phyloP scores from a whole-genome alignment of 352 stramenopile species.

The Pythium aquatile region DNA sequence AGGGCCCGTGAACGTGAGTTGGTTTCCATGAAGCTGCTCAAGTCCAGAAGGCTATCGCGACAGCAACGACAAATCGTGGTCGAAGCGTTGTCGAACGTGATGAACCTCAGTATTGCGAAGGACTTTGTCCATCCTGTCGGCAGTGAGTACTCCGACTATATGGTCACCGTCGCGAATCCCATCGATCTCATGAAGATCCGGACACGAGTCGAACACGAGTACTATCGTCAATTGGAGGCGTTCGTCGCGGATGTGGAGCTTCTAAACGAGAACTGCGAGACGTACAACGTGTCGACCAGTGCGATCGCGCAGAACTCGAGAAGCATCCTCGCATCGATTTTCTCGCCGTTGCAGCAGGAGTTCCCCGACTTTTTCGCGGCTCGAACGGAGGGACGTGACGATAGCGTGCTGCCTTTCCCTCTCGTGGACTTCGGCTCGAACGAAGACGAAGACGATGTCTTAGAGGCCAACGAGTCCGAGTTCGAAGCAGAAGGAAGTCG shows the following conservation, averaged over 20 bases:
- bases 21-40: constrained; percentile 39
- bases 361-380: constrained; percentile 42
- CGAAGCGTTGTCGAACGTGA: constrained; percentile 59
- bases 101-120: constrained; percentile 65
- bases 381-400: constrained; percentile 27
- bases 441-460: constrained; percentile 25
- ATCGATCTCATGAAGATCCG: constrained; percentile 85
- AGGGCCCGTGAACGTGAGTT: constrained; percentile 36
- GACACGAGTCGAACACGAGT: constrained; percentile 53
- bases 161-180: constrained; percentile 78
- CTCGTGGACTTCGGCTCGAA: constrained; percentile 54
- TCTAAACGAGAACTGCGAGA: constrained; percentile 76
- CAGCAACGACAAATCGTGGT: constrained; percentile 46
- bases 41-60: constrained; percentile 48
- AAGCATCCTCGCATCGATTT: constrained; percentile 58
- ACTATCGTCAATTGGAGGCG: constrained; percentile 85
- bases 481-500: constrained; percentile 12
- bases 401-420: constrained; percentile 40
- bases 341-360: constrained; percentile 58
- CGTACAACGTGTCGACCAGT: constrained; percentile 82
- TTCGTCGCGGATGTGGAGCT: constrained; percentile 78
- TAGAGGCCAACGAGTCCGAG: constrained; percentile 21
- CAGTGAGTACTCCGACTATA: constrained; percentile 74
- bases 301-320: constrained; percentile 79
- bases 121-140: constrained; percentile 84